Evolutionary conservation across 2,329 filamentous ascomycete species (phyloP).

Genomic region (Colletotrichum caudatum): DNA sequence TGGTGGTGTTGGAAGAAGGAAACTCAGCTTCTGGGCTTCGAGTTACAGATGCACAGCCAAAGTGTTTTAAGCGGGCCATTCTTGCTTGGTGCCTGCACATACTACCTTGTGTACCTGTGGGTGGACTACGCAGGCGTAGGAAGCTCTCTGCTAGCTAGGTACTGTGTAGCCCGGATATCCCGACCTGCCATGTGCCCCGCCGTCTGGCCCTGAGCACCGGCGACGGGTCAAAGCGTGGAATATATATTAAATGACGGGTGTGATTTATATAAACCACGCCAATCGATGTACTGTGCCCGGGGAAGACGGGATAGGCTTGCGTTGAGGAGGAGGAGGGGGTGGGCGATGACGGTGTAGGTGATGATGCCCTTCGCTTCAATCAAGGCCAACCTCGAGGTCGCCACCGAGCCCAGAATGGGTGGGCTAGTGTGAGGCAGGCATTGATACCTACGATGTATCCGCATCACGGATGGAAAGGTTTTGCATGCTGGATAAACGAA

Average conservation of each 20-base stretch:
- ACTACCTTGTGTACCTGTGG: too few relatives aligned
- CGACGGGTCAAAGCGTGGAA: constrained; percentile 27
- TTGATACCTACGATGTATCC: not conserved
- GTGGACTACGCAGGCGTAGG: not conserved
- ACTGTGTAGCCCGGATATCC: constrained; percentile 13
- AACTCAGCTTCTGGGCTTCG: not conserved
- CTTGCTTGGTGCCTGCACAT: not conserved
- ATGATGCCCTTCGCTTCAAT: not conserved
- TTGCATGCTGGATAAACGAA: not conserved
- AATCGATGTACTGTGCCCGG: not conserved
- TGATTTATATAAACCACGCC: not conserved
- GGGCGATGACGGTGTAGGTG: not conserved
- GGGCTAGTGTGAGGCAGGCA: not conserved
- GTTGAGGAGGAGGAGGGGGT: too few relatives aligned
- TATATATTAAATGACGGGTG: not conserved
- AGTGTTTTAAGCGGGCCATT: constrained; percentile 25
- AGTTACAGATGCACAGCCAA: constrained; percentile 22
- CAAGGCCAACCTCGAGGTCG: not conserved
- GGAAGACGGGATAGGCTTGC: constrained; percentile 3
- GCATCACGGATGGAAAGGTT: not conserved
- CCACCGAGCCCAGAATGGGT: not conserved
- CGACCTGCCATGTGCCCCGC: constrained; percentile 26
- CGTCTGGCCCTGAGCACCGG: constrained; percentile 5
- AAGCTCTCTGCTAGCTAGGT: not conserved
- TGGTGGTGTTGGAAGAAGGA: not conserved